Percentiles rank a stretch among this genome's conserved stretches.
phyloP scores from a whole-genome alignment of 2,329 filamentous ascomycete species.

The Calonectria pteridis region DNA sequence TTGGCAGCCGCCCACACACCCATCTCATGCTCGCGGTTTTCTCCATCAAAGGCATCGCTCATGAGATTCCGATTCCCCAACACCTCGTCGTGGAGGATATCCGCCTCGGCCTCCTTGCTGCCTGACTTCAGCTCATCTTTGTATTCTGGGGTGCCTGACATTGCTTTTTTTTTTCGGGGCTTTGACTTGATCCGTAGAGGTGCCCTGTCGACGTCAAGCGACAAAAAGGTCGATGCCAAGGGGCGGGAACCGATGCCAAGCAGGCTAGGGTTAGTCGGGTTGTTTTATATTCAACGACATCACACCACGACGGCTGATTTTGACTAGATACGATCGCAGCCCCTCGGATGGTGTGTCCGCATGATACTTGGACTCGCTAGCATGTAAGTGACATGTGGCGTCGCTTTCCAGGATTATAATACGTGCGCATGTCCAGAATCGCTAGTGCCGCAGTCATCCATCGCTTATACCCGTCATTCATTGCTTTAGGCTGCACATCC shows the following conservation, averaged over 20 bases:
- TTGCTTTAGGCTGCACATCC: not conserved
- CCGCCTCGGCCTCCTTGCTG: not conserved
- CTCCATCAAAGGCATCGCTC: constrained; percentile 40
- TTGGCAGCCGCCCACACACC: constrained; percentile 52
- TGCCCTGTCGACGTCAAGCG: not conserved
- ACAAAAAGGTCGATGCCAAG: not conserved
- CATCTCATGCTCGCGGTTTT: constrained; percentile 57
- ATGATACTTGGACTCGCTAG: not conserved
- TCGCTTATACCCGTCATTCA: not conserved
- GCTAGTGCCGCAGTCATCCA: not conserved
- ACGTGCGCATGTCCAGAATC: not conserved
- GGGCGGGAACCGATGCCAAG: not conserved
- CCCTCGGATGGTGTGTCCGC: not conserved
- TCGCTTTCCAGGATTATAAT: not conserved
- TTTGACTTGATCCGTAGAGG: not conserved
- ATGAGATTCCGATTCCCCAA: constrained; percentile 3
- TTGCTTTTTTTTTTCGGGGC: not conserved
- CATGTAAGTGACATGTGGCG: not conserved
- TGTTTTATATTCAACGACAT: not conserved
- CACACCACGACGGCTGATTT: not conserved
- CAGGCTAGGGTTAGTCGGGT: not conserved
- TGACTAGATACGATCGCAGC: not conserved
- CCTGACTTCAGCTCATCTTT: not conserved
- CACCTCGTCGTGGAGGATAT: not conserved
- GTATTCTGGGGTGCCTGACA: not conserved